Base-by-base conservation (phyloP, 2,329 filamentous ascomycete genomes). In the Beauveria sp. region DNA sequence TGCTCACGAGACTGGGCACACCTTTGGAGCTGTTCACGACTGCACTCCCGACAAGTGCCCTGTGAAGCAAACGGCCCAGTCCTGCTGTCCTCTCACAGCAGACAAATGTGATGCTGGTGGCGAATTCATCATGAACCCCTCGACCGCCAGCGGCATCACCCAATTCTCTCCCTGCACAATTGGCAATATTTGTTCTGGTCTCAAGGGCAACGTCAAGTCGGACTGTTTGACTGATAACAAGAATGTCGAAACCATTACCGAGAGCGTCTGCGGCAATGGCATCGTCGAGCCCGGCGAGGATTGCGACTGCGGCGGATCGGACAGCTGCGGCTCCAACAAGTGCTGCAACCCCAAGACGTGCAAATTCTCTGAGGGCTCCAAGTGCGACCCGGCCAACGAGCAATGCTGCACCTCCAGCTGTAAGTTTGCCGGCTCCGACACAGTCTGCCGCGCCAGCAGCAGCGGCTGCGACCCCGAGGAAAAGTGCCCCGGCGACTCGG, bases 111-210 rank as follows among this genome's bases (percentile, higher is more conserved):
- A 96, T 73, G 95, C 95, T 24, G 78, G 81, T 48, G 88, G 84
- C n/a, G 75, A 82, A 63, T 99, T 86, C 76, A 92, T 99, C 74
- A 99, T 99, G 95, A 98, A 98, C 72, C 95, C 95, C 0, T 95
- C 90, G 12, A 95, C 93, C 1, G 83, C 82, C 14, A 73, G 79
- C 9, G 83, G 85, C 62, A 91, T 97, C 71, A 88, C 82, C 1
- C 77, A 82, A 48, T 99, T 99, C 76, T 97, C 92, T 1, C 83
- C 88, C 2, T 99, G 95, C 77, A 89, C 87, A 26, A 83, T 99
- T 66, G 95, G 95, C 65, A 98, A 98, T 71, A 91, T 99, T 64
- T 99, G 95, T 77, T 90, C 89, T 6, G 92, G 91, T 34, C 81
- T 99, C 65, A 86, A 84, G 58, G 88, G 89, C 69, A 89, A 87